Evolutionary conservation across 2,329 filamentous ascomycete species (phyloP).

Genomic region (Meredithiella fracta): DNA sequence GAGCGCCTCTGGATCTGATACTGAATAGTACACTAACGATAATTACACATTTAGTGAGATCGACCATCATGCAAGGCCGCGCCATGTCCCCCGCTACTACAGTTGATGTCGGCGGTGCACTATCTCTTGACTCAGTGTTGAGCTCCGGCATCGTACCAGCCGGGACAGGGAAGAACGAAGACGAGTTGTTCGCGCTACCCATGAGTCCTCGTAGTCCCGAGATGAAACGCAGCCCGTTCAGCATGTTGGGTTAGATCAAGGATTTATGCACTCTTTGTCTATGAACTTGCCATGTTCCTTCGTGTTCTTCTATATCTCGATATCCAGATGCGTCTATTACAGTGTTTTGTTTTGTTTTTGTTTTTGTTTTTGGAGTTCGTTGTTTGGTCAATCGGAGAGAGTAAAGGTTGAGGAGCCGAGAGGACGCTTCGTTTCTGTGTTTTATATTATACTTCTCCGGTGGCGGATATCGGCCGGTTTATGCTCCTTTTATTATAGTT

Average conservation of each 20-base stretch:
- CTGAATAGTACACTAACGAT: neutral
- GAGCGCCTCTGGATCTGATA: neutral
- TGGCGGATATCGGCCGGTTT: no score
- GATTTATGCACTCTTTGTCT: neutral
- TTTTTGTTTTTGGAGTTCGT: neutral
- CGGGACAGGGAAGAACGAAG: constrained; percentile 32
- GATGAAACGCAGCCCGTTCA: constrained; percentile 71
- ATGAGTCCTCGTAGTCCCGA: constrained; percentile 77
- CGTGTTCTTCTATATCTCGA: neutral
- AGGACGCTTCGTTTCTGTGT: no score
- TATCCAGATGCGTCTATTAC: neutral
- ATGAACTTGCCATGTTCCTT: neutral
- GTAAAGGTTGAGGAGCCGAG: no score
- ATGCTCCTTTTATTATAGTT: no score
- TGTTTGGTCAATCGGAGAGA: neutral
- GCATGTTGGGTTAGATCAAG: constrained; percentile 25
- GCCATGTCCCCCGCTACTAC: constrained; percentile 11
- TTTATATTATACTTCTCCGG: no score
- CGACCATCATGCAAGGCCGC: constrained; percentile 13
- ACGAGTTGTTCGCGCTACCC: constrained; percentile 74
- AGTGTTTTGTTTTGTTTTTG: constrained; percentile 3
- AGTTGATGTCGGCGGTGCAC: constrained; percentile 7
- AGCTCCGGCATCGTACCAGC: neutral
- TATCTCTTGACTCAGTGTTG: constrained; percentile 11
- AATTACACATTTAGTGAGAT: constrained; percentile 4